Evolutionary conservation across 2,329 filamentous ascomycete genomes (phyloP).

Genomic region (Leptographium flavum): DNA sequence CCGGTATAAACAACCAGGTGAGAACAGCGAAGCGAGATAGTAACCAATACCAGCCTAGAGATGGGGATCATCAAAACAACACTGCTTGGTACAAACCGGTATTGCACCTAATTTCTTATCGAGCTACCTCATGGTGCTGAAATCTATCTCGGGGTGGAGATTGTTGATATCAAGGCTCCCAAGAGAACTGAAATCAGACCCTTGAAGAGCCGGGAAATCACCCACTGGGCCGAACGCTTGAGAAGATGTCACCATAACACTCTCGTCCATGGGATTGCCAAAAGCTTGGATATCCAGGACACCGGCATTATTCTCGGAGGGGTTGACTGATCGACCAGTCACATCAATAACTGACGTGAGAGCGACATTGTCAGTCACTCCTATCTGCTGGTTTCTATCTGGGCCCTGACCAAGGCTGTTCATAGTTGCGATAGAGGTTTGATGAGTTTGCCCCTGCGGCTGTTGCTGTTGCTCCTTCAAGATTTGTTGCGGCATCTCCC

Average conservation of each 20-base stretch:
- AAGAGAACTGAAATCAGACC: slow-evolving; percentile 24
- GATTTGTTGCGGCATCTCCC: background rate
- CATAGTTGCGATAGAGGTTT: slow-evolving; percentile 19
- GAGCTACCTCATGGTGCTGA: slow-evolving; percentile 21
- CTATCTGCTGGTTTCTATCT: slow-evolving; percentile 14
- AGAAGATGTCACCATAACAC: too few relatives aligned
- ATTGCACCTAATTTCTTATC: too few relatives aligned
- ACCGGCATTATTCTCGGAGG: background rate
- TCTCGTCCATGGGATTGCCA: slow-evolving; percentile 14
- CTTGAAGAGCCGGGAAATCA: slow-evolving; percentile 35
- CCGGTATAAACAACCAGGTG: too few relatives aligned
- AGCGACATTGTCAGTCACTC: slow-evolving; percentile 8
- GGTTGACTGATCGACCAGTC: slow-evolving; percentile 2
- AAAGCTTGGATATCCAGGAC: slow-evolving; percentile 3
- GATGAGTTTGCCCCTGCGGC: too few relatives aligned
- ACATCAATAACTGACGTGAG: slow-evolving; percentile 1
- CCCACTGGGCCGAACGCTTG: slow-evolving; percentile 29
- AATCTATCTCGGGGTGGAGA: slow-evolving; percentile 25
- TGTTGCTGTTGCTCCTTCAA: slow-evolving; percentile 3
- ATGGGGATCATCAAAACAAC: too few relatives aligned
- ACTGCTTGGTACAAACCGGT: too few relatives aligned
- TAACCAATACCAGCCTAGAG: too few relatives aligned
- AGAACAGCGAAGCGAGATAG: too few relatives aligned
- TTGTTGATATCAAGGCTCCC: slow-evolving; percentile 20
- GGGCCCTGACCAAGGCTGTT: slow-evolving; percentile 19